A percentile compares a stretch with the other conserved stretches of the same genome.
Conservation (phyloP, 345 rosid species). For the Syzygium oleosum region DNA sequence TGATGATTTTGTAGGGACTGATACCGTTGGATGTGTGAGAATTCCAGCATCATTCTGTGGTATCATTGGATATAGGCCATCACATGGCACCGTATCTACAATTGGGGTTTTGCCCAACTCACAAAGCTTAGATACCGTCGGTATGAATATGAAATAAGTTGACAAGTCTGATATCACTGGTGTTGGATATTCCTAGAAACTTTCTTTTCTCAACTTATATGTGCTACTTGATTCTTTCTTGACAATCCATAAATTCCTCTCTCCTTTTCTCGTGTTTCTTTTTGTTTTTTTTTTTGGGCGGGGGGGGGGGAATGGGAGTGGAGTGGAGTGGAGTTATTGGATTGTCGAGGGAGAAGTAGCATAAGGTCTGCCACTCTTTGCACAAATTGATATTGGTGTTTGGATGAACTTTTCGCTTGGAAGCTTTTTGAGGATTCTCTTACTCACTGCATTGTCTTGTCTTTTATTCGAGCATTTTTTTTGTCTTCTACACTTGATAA, state of each 20-base stretch:
- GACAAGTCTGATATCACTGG: not conserved
- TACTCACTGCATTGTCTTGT: not conserved
- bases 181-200: not conserved
- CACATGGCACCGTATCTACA: constrained; percentile 73
- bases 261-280: not conserved
- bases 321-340: not conserved
- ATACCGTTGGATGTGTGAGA: constrained; percentile 70
- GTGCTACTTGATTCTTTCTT: not conserved
- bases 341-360: not conserved
- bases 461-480: not conserved
- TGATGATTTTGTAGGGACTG: constrained; percentile 47
- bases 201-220: not conserved
- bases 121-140: constrained; percentile 75
- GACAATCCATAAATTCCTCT: not conserved
- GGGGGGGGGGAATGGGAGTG: not conserved
- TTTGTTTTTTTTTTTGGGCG: not conserved
- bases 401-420: not conserved
- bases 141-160: constrained; percentile 26
- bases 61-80: constrained; percentile 78
- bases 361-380: not conserved
- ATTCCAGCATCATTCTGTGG: constrained; percentile 93
- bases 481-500: not conserved
- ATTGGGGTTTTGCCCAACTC: constrained; percentile 78
- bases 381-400: not conserved
- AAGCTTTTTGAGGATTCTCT: not conserved